These are phyloP conservation scores for Adansonia digitata DNA, from an alignment of 345 rosid genomes.

Conservation along the genomic window DNA sequence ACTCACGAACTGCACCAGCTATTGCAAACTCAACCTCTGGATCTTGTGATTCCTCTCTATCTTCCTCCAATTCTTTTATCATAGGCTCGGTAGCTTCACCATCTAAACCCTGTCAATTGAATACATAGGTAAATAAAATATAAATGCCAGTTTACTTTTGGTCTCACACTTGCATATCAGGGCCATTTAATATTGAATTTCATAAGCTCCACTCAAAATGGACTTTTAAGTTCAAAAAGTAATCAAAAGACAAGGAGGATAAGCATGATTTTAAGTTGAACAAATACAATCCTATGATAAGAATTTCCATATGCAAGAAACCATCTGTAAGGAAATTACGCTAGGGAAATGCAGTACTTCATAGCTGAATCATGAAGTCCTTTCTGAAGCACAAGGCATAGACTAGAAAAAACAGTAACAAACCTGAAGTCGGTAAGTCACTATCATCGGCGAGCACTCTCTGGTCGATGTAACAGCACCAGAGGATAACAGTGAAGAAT, in stretches of 20 bases:
- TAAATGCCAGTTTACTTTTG: background rate
- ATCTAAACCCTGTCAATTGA: constrained; percentile 72
- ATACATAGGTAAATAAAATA: background rate
- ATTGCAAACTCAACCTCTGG: constrained; percentile 98
- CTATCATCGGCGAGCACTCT: constrained; percentile 93
- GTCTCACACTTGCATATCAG: background rate
- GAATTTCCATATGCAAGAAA: background rate
- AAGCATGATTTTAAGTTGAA: background rate
- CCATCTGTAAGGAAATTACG: background rate
- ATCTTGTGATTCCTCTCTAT: constrained; percentile 96
- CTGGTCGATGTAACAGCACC: constrained; percentile 49
- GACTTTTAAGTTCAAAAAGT: background rate
- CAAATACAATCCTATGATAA: background rate
- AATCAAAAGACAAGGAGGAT: background rate
- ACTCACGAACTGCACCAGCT: constrained; percentile 95
- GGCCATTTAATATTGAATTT: background rate
- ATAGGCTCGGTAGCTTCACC: constrained; percentile 99
- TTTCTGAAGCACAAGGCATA: background rate
- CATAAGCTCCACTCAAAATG: constrained; percentile 3
- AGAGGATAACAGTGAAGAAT: constrained; percentile 57
- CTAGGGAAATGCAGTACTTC: background rate
- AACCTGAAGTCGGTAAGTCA: constrained; percentile 99
- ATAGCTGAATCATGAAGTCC: background rate
- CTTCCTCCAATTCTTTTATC: constrained; percentile 99
- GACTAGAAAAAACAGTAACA: constrained; percentile 7